These are phyloP conservation scores for Pyracantha coccinea DNA, from an alignment of 331 rosid species.

Conservation along the genomic window DNA sequence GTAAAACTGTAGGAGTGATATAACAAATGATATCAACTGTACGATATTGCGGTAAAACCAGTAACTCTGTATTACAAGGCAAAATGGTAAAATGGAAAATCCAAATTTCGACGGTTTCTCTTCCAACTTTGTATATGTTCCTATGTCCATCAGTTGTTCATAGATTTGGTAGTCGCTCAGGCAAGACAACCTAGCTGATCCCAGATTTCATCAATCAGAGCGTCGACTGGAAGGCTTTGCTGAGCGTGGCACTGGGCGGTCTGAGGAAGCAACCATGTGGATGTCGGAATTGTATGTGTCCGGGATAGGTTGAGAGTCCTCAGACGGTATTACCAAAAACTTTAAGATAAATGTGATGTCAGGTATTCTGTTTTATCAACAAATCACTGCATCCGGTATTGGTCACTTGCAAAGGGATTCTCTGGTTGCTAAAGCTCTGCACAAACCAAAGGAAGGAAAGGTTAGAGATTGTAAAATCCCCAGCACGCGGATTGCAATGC, in stretches of 20 bases:
- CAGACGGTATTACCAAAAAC: not conserved
- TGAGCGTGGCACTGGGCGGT: not conserved
- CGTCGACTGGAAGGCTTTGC: not conserved
- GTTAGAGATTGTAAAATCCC: conserved; percentile 1
- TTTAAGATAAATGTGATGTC: not conserved
- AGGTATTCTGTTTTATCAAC: not conserved
- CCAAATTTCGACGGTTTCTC: too few species aligned
- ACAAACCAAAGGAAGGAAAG: conserved; percentile 14
- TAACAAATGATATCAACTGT: not conserved
- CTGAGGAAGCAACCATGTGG: not conserved
- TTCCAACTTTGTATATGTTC: too few species aligned
- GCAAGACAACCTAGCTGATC: not conserved
- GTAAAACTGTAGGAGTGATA: too few species aligned
- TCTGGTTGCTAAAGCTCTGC: conserved; percentile 78
- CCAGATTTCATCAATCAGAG: not conserved
- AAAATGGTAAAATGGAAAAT: not conserved
- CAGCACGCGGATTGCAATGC: not conserved
- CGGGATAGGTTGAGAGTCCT: not conserved
- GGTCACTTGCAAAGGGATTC: conserved; percentile 37
- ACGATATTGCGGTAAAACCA: not conserved
- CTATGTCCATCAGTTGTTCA: not conserved
- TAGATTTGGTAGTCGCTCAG: not conserved
- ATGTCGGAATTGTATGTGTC: not conserved
- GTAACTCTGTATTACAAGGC: not conserved
- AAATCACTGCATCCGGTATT: conserved; percentile 3